A percentile compares a stretch with the other conserved stretches of the same genome.
Evolutionary conservation across 2,329 filamentous ascomycete genomes (phyloP).

Genomic region (Clarireedia homoeocarpa): DNA sequence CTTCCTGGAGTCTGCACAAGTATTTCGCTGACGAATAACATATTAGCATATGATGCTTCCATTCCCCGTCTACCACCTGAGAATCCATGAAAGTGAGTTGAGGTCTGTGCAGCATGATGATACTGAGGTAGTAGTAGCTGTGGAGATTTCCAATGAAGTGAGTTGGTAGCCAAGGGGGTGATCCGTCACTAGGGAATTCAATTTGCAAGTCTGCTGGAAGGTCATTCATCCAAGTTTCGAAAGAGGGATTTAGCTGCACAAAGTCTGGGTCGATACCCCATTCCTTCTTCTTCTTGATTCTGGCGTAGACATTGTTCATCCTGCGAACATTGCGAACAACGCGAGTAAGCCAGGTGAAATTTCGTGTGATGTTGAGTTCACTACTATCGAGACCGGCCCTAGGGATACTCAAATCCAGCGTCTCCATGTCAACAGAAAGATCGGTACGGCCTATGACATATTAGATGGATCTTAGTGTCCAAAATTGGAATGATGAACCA

Average conservation of each 20-base stretch:
- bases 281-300: constrained; percentile 67
- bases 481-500: neutral
- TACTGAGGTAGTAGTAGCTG: constrained; percentile 76
- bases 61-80: constrained; percentile 60
- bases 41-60: constrained; percentile 81
- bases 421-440: constrained; percentile 64
- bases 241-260: constrained; percentile 67
- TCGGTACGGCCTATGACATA: constrained; percentile 59
- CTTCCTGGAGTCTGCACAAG: constrained; percentile 81
- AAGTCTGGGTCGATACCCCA: constrained; percentile 86
- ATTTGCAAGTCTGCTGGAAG: constrained; percentile 74
- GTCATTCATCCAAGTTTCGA: constrained; percentile 67
- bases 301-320: constrained; percentile 68
- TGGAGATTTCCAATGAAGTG: constrained; percentile 87
- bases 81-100: constrained; percentile 75
- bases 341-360: constrained; percentile 74
- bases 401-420: constrained; percentile 66
- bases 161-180: constrained; percentile 75
- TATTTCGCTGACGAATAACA: constrained; percentile 80
- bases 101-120: constrained; percentile 82
- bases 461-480: constrained; percentile 11
- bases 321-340: constrained; percentile 70
- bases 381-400: constrained; percentile 61
- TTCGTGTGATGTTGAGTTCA: constrained; percentile 71
- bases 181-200: constrained; percentile 68